Evolutionary conservation across 2,329 filamentous ascomycete genomes (phyloP).

Genomic region (Fusarium chaquense): DNA sequence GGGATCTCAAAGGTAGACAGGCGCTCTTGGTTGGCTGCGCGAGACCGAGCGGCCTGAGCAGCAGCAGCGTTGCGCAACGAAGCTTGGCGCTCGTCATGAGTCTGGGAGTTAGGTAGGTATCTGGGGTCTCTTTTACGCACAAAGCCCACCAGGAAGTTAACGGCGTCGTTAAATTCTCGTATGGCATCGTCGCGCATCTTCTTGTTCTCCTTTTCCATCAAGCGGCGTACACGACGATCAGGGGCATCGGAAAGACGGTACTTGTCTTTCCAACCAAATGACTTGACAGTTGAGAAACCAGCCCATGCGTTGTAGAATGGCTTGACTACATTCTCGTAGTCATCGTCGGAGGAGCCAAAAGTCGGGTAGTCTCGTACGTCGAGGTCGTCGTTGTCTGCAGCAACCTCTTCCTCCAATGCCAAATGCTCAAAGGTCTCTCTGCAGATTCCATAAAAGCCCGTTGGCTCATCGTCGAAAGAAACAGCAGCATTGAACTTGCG

Average conservation of each 20-base stretch:
- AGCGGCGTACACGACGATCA: constrained; percentile 81
- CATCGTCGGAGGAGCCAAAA: constrained; percentile 82
- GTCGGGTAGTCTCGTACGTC: constrained; percentile 77
- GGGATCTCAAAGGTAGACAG: constrained; percentile 74
- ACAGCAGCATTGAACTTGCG: constrained; percentile 82
- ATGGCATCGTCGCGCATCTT: constrained; percentile 83
- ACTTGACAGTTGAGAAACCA: constrained; percentile 85
- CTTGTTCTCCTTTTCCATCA: constrained; percentile 97
- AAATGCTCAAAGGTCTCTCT: constrained; percentile 83
- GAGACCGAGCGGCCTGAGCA: constrained; percentile 84
- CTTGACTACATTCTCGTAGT: constrained; percentile 80
- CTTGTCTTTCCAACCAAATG: constrained; percentile 89
- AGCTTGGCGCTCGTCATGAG: constrained; percentile 83
- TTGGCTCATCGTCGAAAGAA: constrained; percentile 82
- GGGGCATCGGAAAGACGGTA: constrained; percentile 88
- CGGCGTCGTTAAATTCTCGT: constrained; percentile 92
- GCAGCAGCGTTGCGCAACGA: constrained; percentile 80
- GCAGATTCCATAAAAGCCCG: constrained; percentile 87
- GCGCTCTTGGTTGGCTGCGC: constrained; percentile 84
- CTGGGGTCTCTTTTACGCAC: constrained; percentile 92
- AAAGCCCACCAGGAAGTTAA: constrained; percentile 87
- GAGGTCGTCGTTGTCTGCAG: constrained; percentile 75
- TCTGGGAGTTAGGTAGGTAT: constrained; percentile 80
- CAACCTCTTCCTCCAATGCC: constrained; percentile 81
- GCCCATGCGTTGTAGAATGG: constrained; percentile 86